Evolutionary conservation across 2,329 filamentous ascomycete genomes (phyloP).

Genomic region (Talaromyces sp.): DNA sequence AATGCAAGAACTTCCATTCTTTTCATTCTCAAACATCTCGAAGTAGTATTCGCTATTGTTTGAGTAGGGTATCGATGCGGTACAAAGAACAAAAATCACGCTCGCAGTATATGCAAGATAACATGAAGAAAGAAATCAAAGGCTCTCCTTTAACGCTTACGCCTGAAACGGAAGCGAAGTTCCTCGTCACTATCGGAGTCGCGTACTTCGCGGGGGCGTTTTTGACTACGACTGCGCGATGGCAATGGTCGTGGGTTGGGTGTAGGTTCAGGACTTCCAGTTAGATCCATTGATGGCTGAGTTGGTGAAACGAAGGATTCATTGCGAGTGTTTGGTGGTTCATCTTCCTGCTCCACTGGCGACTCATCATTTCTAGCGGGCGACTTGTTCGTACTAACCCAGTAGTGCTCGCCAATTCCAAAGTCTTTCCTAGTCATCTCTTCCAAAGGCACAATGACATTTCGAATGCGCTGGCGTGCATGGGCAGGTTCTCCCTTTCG

Average conservation of each 20-base stretch:
- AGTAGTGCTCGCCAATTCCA: slow-evolving; percentile 76
- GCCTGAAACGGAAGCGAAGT: slow-evolving; percentile 58
- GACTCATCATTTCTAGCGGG: slow-evolving; percentile 26
- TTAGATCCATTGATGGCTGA: slow-evolving; percentile 12
- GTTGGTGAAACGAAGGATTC: slow-evolving; percentile 12
- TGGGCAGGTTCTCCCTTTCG: slow-evolving; percentile 37
- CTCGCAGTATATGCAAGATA: slow-evolving; percentile 5
- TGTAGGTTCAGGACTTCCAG: slow-evolving; percentile 23
- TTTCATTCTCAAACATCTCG: too few relatives aligned
- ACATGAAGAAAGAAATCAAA: not conserved
- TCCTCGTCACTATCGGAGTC: slow-evolving; percentile 62
- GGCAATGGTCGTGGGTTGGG: slow-evolving; percentile 18
- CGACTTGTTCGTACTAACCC: slow-evolving; percentile 52
- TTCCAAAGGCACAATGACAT: slow-evolving; percentile 70
- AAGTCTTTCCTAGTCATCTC: slow-evolving; percentile 72
- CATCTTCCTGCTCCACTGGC: slow-evolving; percentile 23
- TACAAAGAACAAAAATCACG: slow-evolving; percentile 3
- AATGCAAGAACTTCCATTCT: too few relatives aligned
- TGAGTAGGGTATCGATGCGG: slow-evolving; percentile 17
- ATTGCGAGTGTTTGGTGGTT: not conserved
- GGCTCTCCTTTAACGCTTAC: slow-evolving; percentile 37
- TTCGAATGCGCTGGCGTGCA: slow-evolving; percentile 48
- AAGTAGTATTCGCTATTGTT: not conserved
- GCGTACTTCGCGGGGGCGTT: slow-evolving; percentile 39
- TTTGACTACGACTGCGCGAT: slow-evolving; percentile 28